Base-by-base conservation (phyloP, 306 rosid species). In the Gastrolobium villosum region DNA sequence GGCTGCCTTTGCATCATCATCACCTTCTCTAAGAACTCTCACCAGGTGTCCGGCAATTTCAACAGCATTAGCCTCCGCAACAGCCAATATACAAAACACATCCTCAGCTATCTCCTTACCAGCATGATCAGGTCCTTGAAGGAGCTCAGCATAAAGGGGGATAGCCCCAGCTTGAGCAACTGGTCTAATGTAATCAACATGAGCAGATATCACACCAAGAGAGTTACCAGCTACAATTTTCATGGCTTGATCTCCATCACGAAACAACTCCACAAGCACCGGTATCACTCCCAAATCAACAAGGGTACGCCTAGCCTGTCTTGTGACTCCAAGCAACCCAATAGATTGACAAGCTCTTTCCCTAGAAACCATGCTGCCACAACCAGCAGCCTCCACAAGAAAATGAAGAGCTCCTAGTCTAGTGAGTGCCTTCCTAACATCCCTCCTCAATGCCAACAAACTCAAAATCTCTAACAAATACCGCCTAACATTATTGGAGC, bases 101-200 rank as follows among this genome's bases (percentile, higher is more conserved):
- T 85, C 87, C 82, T 83, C 81, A 0, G 89, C 86, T 63, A 83
- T 88, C 65, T 81, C 91, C 82, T 46, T 85, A 34, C 91, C 91
- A 34, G 50, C 28, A 74, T 40, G 83, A 76, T 81, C 86, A 8
- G 41, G 70, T 44, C 91, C 91, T 78, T 45, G 45, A 70, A 88
- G 86, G 62, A 88, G 91, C 84, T 88, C 89, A 0, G 84, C 87
- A 78, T 80, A 88, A 40, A 88, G 81, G 35, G 84, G 77, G 35
- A 85, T 78, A 50, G 85, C 86, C 83, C 89, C 84, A 13, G 86
- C 82, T 78, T 80, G 70, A 70, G 77, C 82, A 78, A 85, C 74
- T 5, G 49, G 84, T 53, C 86, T 88, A 36, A 83, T 78, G 53
- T 81, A 85, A 74, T 83, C 83, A 70, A 71, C 70, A 56, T 83